Percentiles rank a stretch among this genome's conserved stretches.
Conservation (phyloP, 305 asterid genomes). For the Rubia tinctorum region DNA sequence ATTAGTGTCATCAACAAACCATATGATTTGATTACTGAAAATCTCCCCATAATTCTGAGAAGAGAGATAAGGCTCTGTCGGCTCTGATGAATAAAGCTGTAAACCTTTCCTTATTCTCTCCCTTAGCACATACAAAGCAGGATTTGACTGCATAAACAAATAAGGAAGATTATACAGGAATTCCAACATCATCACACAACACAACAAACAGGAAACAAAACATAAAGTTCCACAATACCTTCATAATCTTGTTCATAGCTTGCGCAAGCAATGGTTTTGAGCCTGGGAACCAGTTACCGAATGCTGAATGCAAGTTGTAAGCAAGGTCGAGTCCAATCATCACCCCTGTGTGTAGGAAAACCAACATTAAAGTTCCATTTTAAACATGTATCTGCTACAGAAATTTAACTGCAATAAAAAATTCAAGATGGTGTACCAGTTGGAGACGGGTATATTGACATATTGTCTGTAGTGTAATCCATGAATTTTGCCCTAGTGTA, state of each 20-base stretch:
- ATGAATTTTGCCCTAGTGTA: constrained; percentile 96
- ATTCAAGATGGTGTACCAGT: constrained; percentile 52
- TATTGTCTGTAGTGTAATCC: constrained; percentile 99
- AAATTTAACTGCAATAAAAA: not conserved
- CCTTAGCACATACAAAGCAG: constrained; percentile 91
- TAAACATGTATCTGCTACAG: not conserved
- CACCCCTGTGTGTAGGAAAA: constrained; percentile 56
- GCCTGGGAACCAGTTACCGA: constrained; percentile 99
- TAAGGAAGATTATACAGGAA: not conserved
- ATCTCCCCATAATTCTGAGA: constrained; percentile 99
- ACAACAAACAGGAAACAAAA: not conserved
- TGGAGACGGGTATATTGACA: constrained; percentile 99
- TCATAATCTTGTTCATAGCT: constrained; percentile 99
- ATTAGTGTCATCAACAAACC: constrained; percentile 99
- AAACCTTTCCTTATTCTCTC: constrained; percentile 97
- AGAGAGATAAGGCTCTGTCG: constrained; percentile 96
- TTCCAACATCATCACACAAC: not conserved
- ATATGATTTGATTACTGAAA: constrained; percentile 97
- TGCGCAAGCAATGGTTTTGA: constrained; percentile 97
- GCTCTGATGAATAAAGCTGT: constrained; percentile 97
- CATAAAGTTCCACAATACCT: constrained; percentile 40
- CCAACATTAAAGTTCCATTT: not conserved
- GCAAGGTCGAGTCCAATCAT: constrained; percentile 99
- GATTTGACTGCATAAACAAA: constrained; percentile 72
- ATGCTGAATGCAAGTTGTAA: constrained; percentile 95